Evolutionary conservation across 495 filamentous ascomycete genomes (phyloP), one percentile per base, ranked within the genome.

Genomic region (Xylaria bambusicola): DNA sequence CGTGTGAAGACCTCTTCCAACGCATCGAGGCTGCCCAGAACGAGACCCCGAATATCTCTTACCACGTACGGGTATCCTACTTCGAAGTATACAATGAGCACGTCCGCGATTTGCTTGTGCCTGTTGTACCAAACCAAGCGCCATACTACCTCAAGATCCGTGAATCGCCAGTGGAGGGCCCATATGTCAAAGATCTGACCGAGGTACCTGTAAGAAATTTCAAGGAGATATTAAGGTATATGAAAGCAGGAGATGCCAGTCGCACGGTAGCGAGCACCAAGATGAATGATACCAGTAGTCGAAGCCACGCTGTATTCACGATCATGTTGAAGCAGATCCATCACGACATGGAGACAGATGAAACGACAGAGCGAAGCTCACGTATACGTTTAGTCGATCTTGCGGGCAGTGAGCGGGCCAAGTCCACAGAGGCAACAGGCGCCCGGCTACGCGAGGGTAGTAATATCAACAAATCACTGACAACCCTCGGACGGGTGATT

Each of bases 71-170:
- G 57, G 94, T 97, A 31, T 96, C 92, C 3, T 99, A 99, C 75
- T 98, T 98, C 63, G 94, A 99, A 73, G 93, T 99, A 62, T 98
- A 99, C 81, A 99, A 99, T 73, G 94, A 99, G 74, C 94, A 99
- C 75, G 95, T 98, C 31, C 88, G 94, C 52, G 94, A 99, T 71
- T 82, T 99, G 2, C 82, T 99, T 44, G 90, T 92, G 1, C 89
- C 92, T 40, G 77, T 82, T n/a, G 72, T 81, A 20, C 76, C 78
- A 29, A 86, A 82, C 53, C 86, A 89, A 60, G 80, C 88, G 2
- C 89, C 93, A 2, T 86, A 95, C 70, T 97, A 98, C 69, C 89
- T 99, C 56, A 97, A 97, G 70, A 96, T 99, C 71, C 88, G 95
- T 51, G 94, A 99, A 75, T 96, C 91, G 13, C 92, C 91, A 13